These are phyloP conservation scores for Lachancea lanzarotensis DNA, from an alignment of 805 yeast genomes.

Conservation along the genomic window DNA sequence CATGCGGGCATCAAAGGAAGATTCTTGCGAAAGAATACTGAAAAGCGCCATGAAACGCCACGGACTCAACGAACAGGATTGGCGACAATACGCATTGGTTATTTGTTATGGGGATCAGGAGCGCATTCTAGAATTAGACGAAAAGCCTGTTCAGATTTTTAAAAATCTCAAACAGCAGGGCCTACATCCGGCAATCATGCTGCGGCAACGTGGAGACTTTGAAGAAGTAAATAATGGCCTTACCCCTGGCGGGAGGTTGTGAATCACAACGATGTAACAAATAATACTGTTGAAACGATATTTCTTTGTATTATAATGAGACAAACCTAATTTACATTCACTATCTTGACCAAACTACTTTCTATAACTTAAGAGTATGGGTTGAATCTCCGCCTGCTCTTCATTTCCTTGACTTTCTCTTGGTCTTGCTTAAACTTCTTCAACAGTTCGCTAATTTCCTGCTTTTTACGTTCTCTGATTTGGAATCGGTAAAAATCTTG, in stretches of 20 bases:
- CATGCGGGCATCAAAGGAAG: conserved; percentile 79
- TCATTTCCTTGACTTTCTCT: conserved; percentile 71
- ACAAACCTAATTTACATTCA: conserved; percentile 1
- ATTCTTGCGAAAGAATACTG: conserved; percentile 80
- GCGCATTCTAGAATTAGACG: conserved; percentile 72
- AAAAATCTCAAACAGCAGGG: conserved; percentile 82
- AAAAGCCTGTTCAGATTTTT: conserved; percentile 80
- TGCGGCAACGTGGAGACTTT: conserved; percentile 68
- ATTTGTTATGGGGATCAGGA: conserved; percentile 90
- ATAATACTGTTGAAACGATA: too few relatives aligned
- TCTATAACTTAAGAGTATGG: conserved; percentile 52
- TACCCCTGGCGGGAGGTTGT: conserved; percentile 17
- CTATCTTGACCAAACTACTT: not conserved
- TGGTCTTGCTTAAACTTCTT: conserved; percentile 86
- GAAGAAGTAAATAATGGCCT: conserved; percentile 23
- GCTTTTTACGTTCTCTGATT: conserved; percentile 86
- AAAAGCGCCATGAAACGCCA: conserved; percentile 87
- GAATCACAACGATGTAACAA: not conserved
- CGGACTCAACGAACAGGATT: conserved; percentile 66
- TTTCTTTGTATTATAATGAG: not conserved
- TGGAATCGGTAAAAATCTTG: conserved; percentile 94
- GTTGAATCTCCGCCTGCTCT: conserved; percentile 72
- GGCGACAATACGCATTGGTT: conserved; percentile 83
- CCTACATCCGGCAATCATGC: conserved; percentile 85
- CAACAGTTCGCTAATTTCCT: conserved; percentile 82